A percentile compares a stretch with the other conserved stretches of the same genome.
These are phyloP conservation scores for Knufia fluminis DNA, from an alignment of 2,329 filamentous ascomycete species.

Conservation along the genomic window DNA sequence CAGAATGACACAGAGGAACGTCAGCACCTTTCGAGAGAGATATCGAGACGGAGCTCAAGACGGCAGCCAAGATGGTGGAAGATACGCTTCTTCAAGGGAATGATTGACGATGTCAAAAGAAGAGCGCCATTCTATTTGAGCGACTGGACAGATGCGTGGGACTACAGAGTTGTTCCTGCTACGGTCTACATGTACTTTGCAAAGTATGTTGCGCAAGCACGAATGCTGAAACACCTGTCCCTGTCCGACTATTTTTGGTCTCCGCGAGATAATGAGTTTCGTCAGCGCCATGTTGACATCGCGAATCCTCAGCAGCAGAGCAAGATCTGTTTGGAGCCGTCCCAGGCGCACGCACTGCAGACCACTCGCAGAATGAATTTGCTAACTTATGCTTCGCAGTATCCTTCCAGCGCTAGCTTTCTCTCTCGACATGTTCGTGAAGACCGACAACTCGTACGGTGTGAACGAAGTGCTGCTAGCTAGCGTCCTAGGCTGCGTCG, in stretches of 20 bases:
- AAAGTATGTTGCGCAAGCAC: conserved; percentile 49
- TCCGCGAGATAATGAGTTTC: too few relatives aligned
- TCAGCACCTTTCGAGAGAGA: conserved; percentile 16
- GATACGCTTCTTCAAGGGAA: conserved; percentile 65
- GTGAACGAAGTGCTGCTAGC: conserved; percentile 86
- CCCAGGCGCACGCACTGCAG: not conserved
- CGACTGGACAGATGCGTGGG: conserved; percentile 81
- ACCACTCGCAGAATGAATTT: not conserved
- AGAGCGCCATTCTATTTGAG: conserved; percentile 68
- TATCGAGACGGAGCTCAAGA: conserved; percentile 16
- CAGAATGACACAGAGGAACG: conserved; percentile 17
- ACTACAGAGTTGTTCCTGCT: conserved; percentile 78
- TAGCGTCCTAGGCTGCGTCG: conserved; percentile 71
- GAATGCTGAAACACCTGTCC: not conserved
- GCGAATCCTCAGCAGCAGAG: too few relatives aligned
- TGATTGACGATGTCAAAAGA: conserved; percentile 67
- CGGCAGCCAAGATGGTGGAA: conserved; percentile 57
- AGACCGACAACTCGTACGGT: conserved; percentile 73
- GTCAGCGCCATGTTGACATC: too few relatives aligned
- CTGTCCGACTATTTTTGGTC: not conserved
- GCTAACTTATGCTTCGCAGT: conserved; percentile 36
- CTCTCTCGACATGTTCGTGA: conserved; percentile 86
- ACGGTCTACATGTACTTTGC: conserved; percentile 94
- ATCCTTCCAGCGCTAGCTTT: conserved; percentile 82
- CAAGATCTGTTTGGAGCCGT: too few relatives aligned